Evolutionary conservation across 345 rosid genomes (phyloP), one percentile per base, ranked within the genome.

Genomic region (Salix purpurea): DNA sequence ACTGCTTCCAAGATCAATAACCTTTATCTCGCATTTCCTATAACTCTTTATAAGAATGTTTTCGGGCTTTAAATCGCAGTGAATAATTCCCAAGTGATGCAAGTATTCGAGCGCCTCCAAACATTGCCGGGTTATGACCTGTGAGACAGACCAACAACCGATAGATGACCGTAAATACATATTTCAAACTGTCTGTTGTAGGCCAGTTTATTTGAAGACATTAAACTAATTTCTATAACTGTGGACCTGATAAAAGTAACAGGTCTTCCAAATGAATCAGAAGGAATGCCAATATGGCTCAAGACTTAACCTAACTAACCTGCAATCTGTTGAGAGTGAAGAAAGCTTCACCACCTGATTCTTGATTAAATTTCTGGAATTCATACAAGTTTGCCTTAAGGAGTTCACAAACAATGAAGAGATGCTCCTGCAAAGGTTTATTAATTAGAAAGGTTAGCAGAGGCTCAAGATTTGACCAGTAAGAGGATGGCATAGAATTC

Each of bases 1-100:
- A 77, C 99, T 96, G 85, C 98, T 93, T 78, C 99, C 99, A 19
- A 96, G 98, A 84, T 96, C 99, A n/a, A 96, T 96, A 73, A 93
- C 86, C 78, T 96, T 96, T 65, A 93, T 79, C 82, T 89, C 90
- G 18, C 94, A 89, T 83, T 86, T 90, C 50, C 86, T 84, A 84
- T 96, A 93, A 81, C 95, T 92, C 82, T 90, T 96, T 68, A 96
- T 89, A 28, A 96, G 88, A 79, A 96, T 87, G 54, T 96, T 96
- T 80, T 96, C 98, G 2, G 98, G 98, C 84, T 96, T 96, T 48
- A 96, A 89, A 88, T 96, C 99, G 71, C 99, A 92, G 81, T 96
- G 99, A 74, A 96, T 90, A 67, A 96, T 89, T 81, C 97, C 99
- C 88, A 96, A 74, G 28, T 79, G 80, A 23, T 96, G 98, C 74